Evolutionary conservation across 164 flowering plant species (phyloP), one percentile per base, ranked within the genome.

Genomic region (Vitis rotundifolia): DNA sequence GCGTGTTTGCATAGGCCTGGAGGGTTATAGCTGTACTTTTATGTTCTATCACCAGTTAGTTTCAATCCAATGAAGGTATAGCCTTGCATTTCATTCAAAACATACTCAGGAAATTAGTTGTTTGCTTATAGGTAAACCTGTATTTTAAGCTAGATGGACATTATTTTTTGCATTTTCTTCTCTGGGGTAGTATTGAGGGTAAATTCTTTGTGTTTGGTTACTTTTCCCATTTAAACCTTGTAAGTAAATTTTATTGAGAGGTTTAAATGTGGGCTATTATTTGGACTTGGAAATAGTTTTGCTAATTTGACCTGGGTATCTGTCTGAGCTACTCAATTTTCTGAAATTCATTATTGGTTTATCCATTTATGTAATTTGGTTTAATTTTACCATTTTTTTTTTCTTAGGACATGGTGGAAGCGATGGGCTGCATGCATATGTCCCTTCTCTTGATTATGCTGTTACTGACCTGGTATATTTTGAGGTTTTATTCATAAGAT

Each of bases 401-500:
- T 54, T 52, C 8, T 49, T 51, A 93, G 98, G 98, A 19, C 98
- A 93, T 74, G 98, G 98, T 68, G 98, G 98, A 71, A 93, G 93
- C 68, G 98, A 90, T 77, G 94, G 92, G 29, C 75, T 94, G 77
- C 98, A 94, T 78, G 98, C 85, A 15, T 94, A 89, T 79, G 97
- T 94, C 64, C 92, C 67, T 84, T 90, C 93, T 63, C 91, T 91
- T 18, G 96, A 92, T 64, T 66, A 75, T 82, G 94, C 90, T 31
- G 92, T 92, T 48, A 59, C 54, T 37, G 94, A 92, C 68, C 52
- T 81, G 85, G 98, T 90, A 88, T 66, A 80, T 60, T 64, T 64
- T 9, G 51, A 57, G 15, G 59, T 50, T 59, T 7, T 3, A 31
- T 31, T 31, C 44, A 31, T 5, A 53, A 59, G 37, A 62, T 8